A percentile compares a stretch with the other conserved stretches of the same genome.
phyloP scores from a whole-genome alignment of 169 alveolate species.

The Plasmodium blacklocki region DNA sequence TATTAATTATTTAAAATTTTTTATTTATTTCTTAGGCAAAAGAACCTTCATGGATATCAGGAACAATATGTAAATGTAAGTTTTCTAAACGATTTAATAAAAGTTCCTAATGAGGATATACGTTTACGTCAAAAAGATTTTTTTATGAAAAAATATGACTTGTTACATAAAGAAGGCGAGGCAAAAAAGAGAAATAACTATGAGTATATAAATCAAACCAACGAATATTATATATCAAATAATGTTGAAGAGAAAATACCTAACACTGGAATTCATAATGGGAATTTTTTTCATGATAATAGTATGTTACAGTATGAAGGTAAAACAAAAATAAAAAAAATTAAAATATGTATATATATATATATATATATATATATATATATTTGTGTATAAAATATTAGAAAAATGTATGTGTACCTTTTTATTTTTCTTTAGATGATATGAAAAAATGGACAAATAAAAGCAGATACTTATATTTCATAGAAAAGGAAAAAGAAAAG shows the following conservation, averaged over 20 bases:
- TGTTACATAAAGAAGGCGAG: conserved; percentile 11
- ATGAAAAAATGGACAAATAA: conserved; percentile 47
- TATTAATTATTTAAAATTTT: neutral
- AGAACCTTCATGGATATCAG: conserved; percentile 8
- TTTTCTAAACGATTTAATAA: conserved; percentile 44
- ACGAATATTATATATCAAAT: conserved; percentile 54
- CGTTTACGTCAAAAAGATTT: conserved; percentile 6
- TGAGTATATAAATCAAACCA: conserved; percentile 53
- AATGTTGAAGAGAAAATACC: conserved; percentile 56
- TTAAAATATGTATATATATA: neutral
- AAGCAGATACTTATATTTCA: conserved; percentile 48
- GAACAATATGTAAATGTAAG: conserved; percentile 36
- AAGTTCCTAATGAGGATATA: conserved; percentile 43
- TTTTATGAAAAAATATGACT: conserved; percentile 26
- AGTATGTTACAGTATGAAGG: conserved; percentile 45
- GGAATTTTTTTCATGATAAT: conserved; percentile 30
- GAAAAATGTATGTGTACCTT: neutral
- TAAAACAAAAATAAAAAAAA: conserved; percentile 6
- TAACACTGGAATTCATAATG: conserved; percentile 57
- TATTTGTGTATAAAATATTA: neutral
- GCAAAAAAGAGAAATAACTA: conserved; percentile 11
- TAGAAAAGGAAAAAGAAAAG: conserved; percentile 58
- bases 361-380: too few species aligned
- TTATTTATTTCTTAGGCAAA: conserved; percentile 32
- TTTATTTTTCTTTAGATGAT: conserved; percentile 14